Conservation (phyloP, 2,329 filamentous ascomycete species). For the Tolypocladium ophioglossoides region DNA sequence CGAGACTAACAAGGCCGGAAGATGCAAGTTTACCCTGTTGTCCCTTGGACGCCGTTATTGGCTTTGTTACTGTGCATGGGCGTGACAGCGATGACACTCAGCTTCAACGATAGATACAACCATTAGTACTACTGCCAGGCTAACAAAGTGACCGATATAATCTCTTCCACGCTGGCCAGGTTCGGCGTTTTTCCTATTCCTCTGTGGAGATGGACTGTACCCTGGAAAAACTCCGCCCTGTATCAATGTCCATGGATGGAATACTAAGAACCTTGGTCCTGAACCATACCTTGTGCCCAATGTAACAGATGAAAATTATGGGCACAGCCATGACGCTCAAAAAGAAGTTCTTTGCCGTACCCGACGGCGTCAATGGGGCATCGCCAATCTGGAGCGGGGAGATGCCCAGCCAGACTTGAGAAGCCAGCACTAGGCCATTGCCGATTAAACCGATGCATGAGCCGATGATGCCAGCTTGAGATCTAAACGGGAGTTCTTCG, state of each 20-base stretch:
- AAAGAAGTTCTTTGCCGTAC: constrained; percentile 59
- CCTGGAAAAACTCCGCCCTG: constrained; percentile 77
- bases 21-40: too few species aligned
- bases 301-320: constrained; percentile 56
- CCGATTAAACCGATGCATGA: constrained; percentile 71
- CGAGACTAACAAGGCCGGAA: too few species aligned
- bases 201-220: constrained; percentile 67
- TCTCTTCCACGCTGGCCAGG: constrained; percentile 70
- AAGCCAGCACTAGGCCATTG: constrained; percentile 65
- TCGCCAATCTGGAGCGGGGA: constrained; percentile 50
- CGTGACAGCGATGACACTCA: too few species aligned
- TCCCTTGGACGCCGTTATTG: too few species aligned
- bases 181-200: constrained; percentile 61
- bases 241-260: constrained; percentile 76
- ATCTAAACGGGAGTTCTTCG: constrained; percentile 68
- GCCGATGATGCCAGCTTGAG: constrained; percentile 67
- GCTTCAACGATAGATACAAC: too few species aligned
- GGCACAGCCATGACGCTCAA: constrained; percentile 60
- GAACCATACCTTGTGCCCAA: constrained; percentile 66
- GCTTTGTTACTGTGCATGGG: too few species aligned
- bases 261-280: constrained; percentile 55
- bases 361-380: background rate
- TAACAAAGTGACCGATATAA: constrained; percentile 64
- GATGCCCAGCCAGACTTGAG: constrained; percentile 82
- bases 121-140: too few species aligned